Percentiles rank a stretch among this genome's conserved stretches.
phyloP scores from a whole-genome alignment of 345 rosid genomes.

The Anacardium occidentale region DNA sequence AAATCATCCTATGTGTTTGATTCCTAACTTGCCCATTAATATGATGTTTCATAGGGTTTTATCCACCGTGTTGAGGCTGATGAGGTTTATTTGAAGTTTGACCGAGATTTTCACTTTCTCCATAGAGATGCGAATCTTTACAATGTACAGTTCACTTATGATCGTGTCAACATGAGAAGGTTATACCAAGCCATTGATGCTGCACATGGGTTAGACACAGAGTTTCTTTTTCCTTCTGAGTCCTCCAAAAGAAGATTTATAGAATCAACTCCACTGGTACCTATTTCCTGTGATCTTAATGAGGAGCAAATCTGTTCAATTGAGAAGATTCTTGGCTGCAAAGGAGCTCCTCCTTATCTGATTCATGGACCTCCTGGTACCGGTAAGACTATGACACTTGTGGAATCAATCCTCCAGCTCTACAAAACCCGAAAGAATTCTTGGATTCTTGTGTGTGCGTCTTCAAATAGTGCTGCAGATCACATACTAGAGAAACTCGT shows the following conservation, averaged over 20 bases:
- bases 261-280: constrained; percentile 46
- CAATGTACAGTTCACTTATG: constrained; percentile 69
- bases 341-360: constrained; percentile 82
- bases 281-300: constrained; percentile 58
- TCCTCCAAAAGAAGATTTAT: constrained; percentile 45
- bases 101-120: constrained; percentile 43
- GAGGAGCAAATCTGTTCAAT: constrained; percentile 75
- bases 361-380: constrained; percentile 98
- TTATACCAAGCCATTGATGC: constrained; percentile 74
- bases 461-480: constrained; percentile 94
- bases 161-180: constrained; percentile 66
- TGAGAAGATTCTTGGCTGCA: constrained; percentile 77
- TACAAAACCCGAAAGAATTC: constrained; percentile 37
- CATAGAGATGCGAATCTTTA: constrained; percentile 54
- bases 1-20: background rate
- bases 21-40: background rate
- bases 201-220: constrained; percentile 44
- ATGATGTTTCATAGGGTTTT: constrained; percentile 53
- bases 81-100: constrained; percentile 71
- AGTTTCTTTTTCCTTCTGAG: constrained; percentile 63
- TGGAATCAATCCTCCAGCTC: constrained; percentile 81
- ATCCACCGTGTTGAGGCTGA: constrained; percentile 85
- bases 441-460: constrained; percentile 80
- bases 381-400: constrained; percentile 85
- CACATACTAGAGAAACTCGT: constrained; percentile 69